Evolutionary conservation across 331 rosid genomes (phyloP).

Genomic region (Rhamnella rubrinervis): DNA sequence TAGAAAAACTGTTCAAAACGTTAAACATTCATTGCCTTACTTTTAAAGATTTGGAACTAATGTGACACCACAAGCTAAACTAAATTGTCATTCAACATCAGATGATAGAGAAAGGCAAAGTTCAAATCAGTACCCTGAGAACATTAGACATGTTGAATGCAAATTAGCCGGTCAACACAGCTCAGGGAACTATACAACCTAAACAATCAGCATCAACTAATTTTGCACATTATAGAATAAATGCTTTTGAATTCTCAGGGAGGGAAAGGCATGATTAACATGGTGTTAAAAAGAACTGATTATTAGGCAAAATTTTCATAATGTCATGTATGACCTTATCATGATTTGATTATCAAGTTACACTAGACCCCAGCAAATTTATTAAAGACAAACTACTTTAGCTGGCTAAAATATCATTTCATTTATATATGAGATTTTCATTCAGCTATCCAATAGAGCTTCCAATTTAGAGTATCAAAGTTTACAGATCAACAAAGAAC

Average conservation of each 20-base stretch:
- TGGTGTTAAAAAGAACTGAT: no score
- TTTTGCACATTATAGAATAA: no score
- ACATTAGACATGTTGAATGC: no score
- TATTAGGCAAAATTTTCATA: no score
- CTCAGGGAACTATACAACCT: constrained; percentile 5
- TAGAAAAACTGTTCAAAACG: constrained; percentile 6
- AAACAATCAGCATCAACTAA: neutral
- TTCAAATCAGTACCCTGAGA: no score
- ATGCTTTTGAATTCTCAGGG: no score
- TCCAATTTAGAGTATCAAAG: neutral
- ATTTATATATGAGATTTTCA: neutral
- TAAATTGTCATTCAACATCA: neutral
- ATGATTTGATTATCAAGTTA: no score
- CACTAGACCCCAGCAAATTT: no score
- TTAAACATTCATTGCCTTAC: neutral
- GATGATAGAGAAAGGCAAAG: no score
- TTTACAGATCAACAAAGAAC: neutral
- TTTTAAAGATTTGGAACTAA: neutral
- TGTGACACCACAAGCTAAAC: constrained; percentile 6
- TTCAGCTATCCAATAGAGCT: neutral
- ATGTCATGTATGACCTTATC: no score
- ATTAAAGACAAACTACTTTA: no score
- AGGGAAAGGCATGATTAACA: no score
- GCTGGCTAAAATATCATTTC: neutral
- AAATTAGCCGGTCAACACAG: neutral